Conservation (phyloP, 331 rosid genomes). For the Erythrophleum ivorense region DNA sequence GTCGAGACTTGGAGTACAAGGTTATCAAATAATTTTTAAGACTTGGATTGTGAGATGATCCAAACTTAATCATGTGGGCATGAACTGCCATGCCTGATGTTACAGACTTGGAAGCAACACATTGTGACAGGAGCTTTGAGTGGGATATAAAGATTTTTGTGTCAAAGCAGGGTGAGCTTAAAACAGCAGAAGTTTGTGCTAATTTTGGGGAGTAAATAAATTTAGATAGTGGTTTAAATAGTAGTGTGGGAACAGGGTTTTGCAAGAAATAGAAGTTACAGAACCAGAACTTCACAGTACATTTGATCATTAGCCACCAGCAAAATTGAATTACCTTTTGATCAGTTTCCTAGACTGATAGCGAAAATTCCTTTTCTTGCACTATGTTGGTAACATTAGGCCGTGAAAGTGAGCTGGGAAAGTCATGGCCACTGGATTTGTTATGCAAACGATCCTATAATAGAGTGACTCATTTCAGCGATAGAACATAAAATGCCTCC, state of each 20-base stretch:
- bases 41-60: conserved; percentile 52
- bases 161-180: conserved; percentile 6
- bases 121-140: conserved; percentile 59
- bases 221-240: background rate
- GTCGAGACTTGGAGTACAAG: conserved; percentile 54
- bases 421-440: background rate
- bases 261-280: background rate
- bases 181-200: conserved; percentile 34
- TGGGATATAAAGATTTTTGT: conserved; percentile 40
- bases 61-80: conserved; percentile 67
- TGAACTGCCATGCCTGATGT: conserved; percentile 64
- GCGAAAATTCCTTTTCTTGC: background rate
- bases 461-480: background rate
- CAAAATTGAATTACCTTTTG: background rate
- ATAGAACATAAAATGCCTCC: conserved; percentile 8
- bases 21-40: conserved; percentile 58
- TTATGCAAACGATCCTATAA: background rate
- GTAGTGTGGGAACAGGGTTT: background rate
- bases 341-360: background rate
- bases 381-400: background rate
- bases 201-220: conserved; percentile 22
- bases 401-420: background rate
- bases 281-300: background rate
- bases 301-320: too few species aligned
- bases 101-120: conserved; percentile 61